phyloP scores from a whole-genome alignment of 2,329 filamentous ascomycete genomes.

The Aureobasidium namibiae region DNA sequence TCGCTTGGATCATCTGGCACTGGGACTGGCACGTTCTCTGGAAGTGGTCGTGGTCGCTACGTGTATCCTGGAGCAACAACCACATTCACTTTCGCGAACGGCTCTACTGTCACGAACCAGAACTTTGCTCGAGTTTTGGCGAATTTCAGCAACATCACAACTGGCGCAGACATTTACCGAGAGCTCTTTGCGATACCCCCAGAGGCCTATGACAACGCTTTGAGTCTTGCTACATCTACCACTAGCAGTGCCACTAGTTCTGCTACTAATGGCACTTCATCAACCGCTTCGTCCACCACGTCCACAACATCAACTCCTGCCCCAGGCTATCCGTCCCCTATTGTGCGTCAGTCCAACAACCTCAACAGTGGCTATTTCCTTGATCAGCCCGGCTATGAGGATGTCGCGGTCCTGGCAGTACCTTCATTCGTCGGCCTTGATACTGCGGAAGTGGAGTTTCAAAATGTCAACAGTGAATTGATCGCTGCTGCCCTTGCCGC shows the following conservation, averaged over 20 bases:
- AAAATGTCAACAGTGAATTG: constrained; percentile 34
- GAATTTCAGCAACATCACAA: constrained; percentile 34
- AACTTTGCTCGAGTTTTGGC: constrained; percentile 38
- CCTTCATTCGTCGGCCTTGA: constrained; percentile 32
- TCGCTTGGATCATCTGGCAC: constrained; percentile 32
- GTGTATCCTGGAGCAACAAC: constrained; percentile 37
- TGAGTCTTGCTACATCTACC: constrained; percentile 17
- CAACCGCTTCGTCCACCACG: constrained; percentile 12
- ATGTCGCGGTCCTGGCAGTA: constrained; percentile 38
- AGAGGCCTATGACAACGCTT: constrained; percentile 18
- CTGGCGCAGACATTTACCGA: constrained; percentile 35
- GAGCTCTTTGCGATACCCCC: constrained; percentile 23
- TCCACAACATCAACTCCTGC: constrained; percentile 19
- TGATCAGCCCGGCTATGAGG: constrained; percentile 35
- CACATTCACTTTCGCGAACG: constrained; percentile 38
- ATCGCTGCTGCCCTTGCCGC: constrained; percentile 36
- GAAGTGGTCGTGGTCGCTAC: constrained; percentile 35
- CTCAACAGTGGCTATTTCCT: constrained; percentile 41
- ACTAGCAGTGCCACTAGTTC: constrained; percentile 4
- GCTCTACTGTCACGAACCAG: constrained; percentile 30
- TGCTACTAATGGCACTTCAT: constrained; percentile 2
- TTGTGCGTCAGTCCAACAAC: constrained; percentile 33
- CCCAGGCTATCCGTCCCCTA: constrained; percentile 36
- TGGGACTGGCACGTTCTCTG: constrained; percentile 37
- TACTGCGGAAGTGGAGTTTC: constrained; percentile 29